Base-by-base conservation (phyloP, 2,329 filamentous ascomycete genomes). In the Stagonosporopsis tanaceti region DNA sequence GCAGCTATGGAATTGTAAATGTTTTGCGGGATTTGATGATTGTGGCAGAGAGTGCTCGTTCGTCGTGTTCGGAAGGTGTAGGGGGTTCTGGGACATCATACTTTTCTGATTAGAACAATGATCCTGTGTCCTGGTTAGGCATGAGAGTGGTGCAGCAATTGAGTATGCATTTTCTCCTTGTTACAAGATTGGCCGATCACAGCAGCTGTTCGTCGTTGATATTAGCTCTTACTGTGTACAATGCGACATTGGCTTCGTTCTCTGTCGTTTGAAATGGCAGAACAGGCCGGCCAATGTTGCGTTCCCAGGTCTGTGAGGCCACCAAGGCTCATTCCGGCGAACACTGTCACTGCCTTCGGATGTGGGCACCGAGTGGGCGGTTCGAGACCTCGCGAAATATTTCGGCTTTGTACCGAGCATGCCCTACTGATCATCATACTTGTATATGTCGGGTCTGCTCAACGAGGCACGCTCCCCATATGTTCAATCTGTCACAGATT, bases 321-420 rank as follows among this genome's bases (percentile, higher is more conserved):
- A 14, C 20, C 52, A 55, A 40, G 46, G 40, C 40, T 20, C 38
- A 27, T 38, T 50, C 46, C 34, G 35, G 53, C 40, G 46, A 55
- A 32, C 9, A 14, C 50, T 40, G 50, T 34, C 41, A 46, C 15
- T 46, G 15, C 41, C 14, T 30, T 39, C 11, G 30, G n/a, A 2
- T 39, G 40, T 22, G 34, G 24, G 6, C 15, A 38, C 12, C 3
- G 17, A 35, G 27, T 17, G 7, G 45, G 7, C 35, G 3, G 11
- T 15, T 27, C 24, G 15, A n/a, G 14, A 25, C 24, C 24, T 34
- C 1, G 17, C 4, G 17, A 4, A 3, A 4, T 17, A 6, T 12
- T 20, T 27, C 27, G 15, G 7, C 12, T 25, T 28, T 30, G 39
- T 40, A 42, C 20, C 20, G 30, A 37, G 12, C 17, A 15, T 28